Evolutionary conservation across 1,284 basidiomycete species (phyloP).

Genomic region (Sporisorium graminicola): DNA sequence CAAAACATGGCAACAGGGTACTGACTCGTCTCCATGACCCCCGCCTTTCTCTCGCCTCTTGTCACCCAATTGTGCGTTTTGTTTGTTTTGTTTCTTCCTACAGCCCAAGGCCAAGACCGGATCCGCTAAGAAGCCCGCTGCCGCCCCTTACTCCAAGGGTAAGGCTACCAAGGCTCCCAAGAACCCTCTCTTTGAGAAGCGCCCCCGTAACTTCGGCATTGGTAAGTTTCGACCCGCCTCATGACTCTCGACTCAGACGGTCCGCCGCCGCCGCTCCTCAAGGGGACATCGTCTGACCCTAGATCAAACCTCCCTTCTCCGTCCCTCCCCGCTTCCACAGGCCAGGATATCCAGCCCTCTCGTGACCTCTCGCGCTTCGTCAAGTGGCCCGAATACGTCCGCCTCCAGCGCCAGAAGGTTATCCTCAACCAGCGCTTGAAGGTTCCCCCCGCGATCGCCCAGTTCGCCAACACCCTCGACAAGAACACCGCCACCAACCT

Average conservation of each 20-base stretch:
- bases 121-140: constrained; percentile 65
- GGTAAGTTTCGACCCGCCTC: constrained; percentile 78
- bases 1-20: constrained; percentile 49
- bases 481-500: constrained; percentile 99
- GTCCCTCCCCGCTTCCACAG: constrained; percentile 71
- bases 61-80: constrained; percentile 3
- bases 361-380: constrained; percentile 96
- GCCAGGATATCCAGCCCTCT: constrained; percentile 92
- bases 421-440: constrained; percentile 98
- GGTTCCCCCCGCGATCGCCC: constrained; percentile 97
- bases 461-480: constrained; percentile 97
- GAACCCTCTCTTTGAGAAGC: constrained; percentile 96
- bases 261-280: too few relatives aligned
- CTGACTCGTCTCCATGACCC: constrained; percentile 70
- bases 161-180: constrained; percentile 76
- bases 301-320: too few relatives aligned
- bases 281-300: too few relatives aligned
- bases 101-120: constrained; percentile 68
- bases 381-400: constrained; percentile 99
- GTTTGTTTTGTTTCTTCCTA: constrained; percentile 18
- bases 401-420: constrained; percentile 97
- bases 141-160: constrained; percentile 66
- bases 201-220: constrained; percentile 92
- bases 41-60: constrained; percentile 21
- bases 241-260: too few relatives aligned